A percentile compares a stretch with the other conserved stretches of the same genome.
Conservation (phyloP, 768 basidiomycete genomes). For the Peribolospora baueri region DNA sequence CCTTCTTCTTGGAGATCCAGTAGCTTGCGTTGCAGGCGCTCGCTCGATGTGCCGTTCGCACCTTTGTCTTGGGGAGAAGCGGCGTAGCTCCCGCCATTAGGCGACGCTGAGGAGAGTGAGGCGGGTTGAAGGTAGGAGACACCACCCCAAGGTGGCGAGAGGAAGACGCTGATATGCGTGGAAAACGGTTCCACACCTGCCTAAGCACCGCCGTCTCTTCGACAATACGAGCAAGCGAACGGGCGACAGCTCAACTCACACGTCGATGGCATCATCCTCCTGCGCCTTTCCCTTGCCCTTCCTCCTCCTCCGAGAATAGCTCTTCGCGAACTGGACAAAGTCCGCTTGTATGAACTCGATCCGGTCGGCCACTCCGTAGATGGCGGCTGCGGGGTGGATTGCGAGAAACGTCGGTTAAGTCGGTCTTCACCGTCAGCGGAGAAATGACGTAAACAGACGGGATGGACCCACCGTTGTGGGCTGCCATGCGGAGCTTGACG, state of each 20-base stretch:
- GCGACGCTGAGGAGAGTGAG: too few relatives aligned
- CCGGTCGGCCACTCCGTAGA: constrained; percentile 81
- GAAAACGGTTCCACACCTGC: not conserved
- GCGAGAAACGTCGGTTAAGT: too few relatives aligned
- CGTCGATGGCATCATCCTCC: not conserved
- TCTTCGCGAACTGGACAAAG: constrained; percentile 51
- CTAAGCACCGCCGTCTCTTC: too few relatives aligned
- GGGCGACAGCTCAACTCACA: not conserved
- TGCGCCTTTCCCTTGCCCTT: not conserved
- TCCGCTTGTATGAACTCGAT: constrained; percentile 84
- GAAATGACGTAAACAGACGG: too few relatives aligned
- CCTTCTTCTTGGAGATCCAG: constrained; percentile 20
- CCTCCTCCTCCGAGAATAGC: constrained; percentile 19
- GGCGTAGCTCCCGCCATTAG: too few relatives aligned
- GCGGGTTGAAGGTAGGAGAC: not conserved
- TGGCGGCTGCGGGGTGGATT: constrained; percentile 27
- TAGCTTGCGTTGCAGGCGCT: not conserved
- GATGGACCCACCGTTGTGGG: constrained; percentile 35
- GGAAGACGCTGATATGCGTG: constrained; percentile 12
- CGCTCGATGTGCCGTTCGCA: too few relatives aligned
- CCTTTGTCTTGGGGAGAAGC: too few relatives aligned
- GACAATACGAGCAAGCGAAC: too few relatives aligned
- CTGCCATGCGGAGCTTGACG: constrained; percentile 60
- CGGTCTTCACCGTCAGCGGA: too few relatives aligned
- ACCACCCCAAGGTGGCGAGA: not conserved